Conservation (phyloP, 2,329 filamentous ascomycete genomes). For the Pleurostoma richardsiae region DNA sequence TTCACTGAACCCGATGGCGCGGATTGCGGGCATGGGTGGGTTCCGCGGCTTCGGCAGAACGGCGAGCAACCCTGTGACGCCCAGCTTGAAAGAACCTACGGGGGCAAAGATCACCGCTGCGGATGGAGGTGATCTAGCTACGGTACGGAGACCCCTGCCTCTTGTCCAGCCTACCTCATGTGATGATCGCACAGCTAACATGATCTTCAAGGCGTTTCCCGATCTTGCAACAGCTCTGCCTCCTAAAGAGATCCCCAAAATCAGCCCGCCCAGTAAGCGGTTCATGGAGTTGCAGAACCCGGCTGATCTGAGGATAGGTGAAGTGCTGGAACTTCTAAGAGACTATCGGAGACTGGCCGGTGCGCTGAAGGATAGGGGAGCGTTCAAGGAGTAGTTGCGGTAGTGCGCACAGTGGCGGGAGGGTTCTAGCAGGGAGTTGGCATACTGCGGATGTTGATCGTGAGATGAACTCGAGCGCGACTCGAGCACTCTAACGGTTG, state of each 20-base stretch:
- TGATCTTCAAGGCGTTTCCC: conserved; percentile 46
- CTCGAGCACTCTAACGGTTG: too few relatives aligned
- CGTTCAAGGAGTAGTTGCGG: conserved; percentile 39
- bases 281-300: conserved; percentile 70
- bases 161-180: not conserved
- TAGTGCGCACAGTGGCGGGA: not conserved
- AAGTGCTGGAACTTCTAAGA: conserved; percentile 64
- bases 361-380: conserved; percentile 57
- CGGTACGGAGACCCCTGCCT: conserved; percentile 34
- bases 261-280: conserved; percentile 63
- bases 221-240: conserved; percentile 51
- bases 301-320: conserved; percentile 65
- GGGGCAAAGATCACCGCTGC: conserved; percentile 27
- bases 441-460: not conserved
- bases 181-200: not conserved
- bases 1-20: conserved; percentile 76
- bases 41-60: conserved; percentile 70
- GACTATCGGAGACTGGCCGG: conserved; percentile 71
- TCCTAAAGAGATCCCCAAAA: conserved; percentile 48
- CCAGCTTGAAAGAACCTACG: conserved; percentile 3
- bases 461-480: too few relatives aligned
- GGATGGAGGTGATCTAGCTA: conserved; percentile 52
- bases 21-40: conserved; percentile 67
- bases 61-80: conserved; percentile 31
- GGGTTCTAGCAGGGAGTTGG: not conserved